Conservation (phyloP, 2,329 filamentous ascomycete species). For the Thermothelomyces thermophilus region DNA sequence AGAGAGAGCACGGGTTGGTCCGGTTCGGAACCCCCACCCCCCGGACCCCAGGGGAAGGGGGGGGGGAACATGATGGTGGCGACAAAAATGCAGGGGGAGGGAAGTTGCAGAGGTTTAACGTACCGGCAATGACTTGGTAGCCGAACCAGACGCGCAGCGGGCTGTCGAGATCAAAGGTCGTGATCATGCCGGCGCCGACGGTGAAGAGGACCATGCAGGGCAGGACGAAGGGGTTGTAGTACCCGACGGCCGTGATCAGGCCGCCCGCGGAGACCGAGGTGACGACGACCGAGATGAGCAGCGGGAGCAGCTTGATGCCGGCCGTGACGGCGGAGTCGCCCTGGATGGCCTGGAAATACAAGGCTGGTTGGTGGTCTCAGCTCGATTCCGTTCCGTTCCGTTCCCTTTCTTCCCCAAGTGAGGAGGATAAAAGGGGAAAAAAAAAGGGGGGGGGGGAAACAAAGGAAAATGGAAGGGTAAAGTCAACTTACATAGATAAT, state of each 20-base stretch:
- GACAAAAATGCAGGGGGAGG: not conserved
- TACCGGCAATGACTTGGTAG: slow-evolving; percentile 47
- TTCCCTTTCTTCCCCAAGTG: no score
- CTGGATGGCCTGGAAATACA: slow-evolving; percentile 50
- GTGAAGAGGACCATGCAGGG: slow-evolving; percentile 33
- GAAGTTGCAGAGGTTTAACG: not conserved
- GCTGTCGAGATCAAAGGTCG: slow-evolving; percentile 44
- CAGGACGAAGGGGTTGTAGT: slow-evolving; percentile 40
- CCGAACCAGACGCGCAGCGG: slow-evolving; percentile 48
- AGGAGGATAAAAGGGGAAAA: no score
- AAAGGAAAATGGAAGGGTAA: not conserved
- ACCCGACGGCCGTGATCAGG: slow-evolving; percentile 32
- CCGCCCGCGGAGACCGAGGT: slow-evolving; percentile 31
- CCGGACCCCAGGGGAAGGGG: no score
- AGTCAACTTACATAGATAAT: slow-evolving; percentile 41
- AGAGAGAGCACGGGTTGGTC: no score
- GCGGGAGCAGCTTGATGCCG: slow-evolving; percentile 49
- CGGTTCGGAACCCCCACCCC: no score
- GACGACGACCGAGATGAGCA: slow-evolving; percentile 45
- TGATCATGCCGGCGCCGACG: slow-evolving; percentile 48
- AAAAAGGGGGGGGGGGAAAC: not conserved
- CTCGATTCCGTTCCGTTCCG: no score
- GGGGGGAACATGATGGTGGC: not conserved
- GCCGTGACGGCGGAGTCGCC: slow-evolving; percentile 46
- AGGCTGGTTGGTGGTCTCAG: slow-evolving; percentile 29